Evolutionary conservation across 495 filamentous ascomycete species (phyloP), one percentile per base, ranked within the genome.

Genomic region (Penicillium lividum): DNA sequence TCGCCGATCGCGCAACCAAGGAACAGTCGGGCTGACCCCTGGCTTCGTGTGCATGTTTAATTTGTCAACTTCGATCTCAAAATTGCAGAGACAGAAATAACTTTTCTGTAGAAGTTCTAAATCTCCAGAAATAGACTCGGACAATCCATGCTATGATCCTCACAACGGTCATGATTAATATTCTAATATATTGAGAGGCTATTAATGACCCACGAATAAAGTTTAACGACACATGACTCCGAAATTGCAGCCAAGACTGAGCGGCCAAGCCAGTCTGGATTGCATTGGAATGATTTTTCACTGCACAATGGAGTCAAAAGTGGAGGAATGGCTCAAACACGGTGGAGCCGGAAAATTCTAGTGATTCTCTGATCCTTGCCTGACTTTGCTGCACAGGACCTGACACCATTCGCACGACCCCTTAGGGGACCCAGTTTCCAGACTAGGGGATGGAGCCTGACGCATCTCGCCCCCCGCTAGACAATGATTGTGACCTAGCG

Each of bases 1-100:
- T 48, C 3, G 47, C 30, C 25, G 59, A 62, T 62, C 59, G 44
- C 25, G 10, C 15, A 54, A 58, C 59, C 59, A 58, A 27, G 54
- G 59, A 36, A 16, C 45, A 51, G 40, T 45, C 36, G 34, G 46
- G 29, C 22, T 38, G 16, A 46, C 16, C 43, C 16, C 43, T 46
- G 43, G 25, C 16, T 25, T 27, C 44, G 33, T 36, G 38, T 30
- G 13, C 28, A 30, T 10, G 15, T 49, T 49, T 49, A 49, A 49
- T 49, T 49, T 49, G 28, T 28, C 46, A n/a, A 49, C 46, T 49
- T 46, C 7, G 3, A 13, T 11, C 18, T 25, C 28, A 28, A 30
- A 49, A 49, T 49, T 31, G 46, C 10, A 30, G 46, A 30, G 16
- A 49, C 16, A 30, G 15, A 30, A 18, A 22, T 28, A 47, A 9